A percentile compares a stretch with the other conserved stretches of the same genome.
Conservation (phyloP, 2,329 filamentous ascomycete species). For the Trichophyton simii region DNA sequence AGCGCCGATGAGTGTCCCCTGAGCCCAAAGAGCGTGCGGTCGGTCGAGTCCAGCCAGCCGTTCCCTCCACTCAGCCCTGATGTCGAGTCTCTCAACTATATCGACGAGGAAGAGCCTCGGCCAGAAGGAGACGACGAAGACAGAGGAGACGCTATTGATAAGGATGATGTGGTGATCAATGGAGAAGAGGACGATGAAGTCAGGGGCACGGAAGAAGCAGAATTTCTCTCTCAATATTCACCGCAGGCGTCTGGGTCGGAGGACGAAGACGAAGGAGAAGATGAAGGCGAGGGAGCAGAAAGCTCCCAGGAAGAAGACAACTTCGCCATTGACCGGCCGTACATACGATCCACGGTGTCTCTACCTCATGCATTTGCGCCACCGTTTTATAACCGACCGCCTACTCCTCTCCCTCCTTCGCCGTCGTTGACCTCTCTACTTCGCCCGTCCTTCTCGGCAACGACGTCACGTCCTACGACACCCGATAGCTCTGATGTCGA, state of each 20-base stretch:
- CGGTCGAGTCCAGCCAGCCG: conserved; percentile 7
- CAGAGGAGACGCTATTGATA: conserved; percentile 18
- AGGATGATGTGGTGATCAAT: conserved; percentile 1
- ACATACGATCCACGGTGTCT: conserved; percentile 30
- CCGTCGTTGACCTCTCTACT: conserved; percentile 86
- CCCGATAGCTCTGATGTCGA: conserved; percentile 87
- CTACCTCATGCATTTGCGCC: conserved; percentile 49
- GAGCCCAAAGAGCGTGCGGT: conserved; percentile 1
- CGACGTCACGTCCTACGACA: conserved; percentile 78
- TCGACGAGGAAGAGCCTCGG: neutral
- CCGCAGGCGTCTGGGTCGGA: conserved; percentile 9
- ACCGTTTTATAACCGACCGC: conserved; percentile 95
- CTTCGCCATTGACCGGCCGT: conserved; percentile 24
- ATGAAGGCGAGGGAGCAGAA: conserved; percentile 13
- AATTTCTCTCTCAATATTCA: conserved; percentile 35
- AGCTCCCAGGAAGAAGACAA: conserved; percentile 19
- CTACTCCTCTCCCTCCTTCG: conserved; percentile 82
- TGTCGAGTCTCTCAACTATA: neutral
- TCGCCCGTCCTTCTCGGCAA: conserved; percentile 52
- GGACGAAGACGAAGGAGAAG: conserved; percentile 10
- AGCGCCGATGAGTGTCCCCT: neutral
- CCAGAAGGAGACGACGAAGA: conserved; percentile 14
- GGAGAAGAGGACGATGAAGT: conserved; percentile 18
- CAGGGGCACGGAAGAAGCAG: conserved; percentile 24
- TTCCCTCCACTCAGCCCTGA: conserved; percentile 11